Base-by-base conservation (phyloP, 2,329 filamentous ascomycete species). In the Xylariaceae sp. region DNA sequence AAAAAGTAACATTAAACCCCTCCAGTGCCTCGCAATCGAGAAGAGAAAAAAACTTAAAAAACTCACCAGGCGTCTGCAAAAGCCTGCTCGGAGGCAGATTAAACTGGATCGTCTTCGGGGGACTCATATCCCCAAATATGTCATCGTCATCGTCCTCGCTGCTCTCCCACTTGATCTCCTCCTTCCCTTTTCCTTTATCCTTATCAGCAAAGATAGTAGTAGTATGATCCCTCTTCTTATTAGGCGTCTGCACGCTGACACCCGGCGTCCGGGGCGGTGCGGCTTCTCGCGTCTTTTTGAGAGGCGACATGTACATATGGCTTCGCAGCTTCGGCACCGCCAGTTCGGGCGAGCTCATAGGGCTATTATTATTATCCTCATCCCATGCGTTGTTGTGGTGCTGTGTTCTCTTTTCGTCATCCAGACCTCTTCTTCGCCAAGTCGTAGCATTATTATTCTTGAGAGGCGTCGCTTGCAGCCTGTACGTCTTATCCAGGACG, bases 401-500 rank as follows among this genome's bases (percentile, higher is more conserved):
- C 2, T 56, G 57, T 6, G 57, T 53, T 30, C 58, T 55, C 36
- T 62, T 60, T 43, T 61, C 61, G 0, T 46, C 41, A 2, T 38
- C 32, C 5, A 17, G 12, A 4, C 14, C 38, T n/a, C 36, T 52
- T 49, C 21, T 61, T 56, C 46, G 54, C 1, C 34, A 34, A 27
- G 31, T 5, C 19, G 38, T 32, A 21, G 61, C 54, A 3, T 62
- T 50, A 3, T 59, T 57, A 3, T 50, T 54, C 54, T 80, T 83
- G 50, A 92, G 81, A 0, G 92, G 92, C 8, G 92, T 98, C 5
- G 90, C 88, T 62, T 94, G 87, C 16, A 98, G 74, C 21, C 90
- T 86, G 67, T 94, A 98, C 41, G 85, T 96, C 65, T 94, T 96
- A 69, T 97, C 89, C 4, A 94, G 77, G n/a, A 97, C 73, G 42